Evolutionary conservation across 257 asterid genomes (phyloP).

Genomic region (Haberlea rhodopensis): DNA sequence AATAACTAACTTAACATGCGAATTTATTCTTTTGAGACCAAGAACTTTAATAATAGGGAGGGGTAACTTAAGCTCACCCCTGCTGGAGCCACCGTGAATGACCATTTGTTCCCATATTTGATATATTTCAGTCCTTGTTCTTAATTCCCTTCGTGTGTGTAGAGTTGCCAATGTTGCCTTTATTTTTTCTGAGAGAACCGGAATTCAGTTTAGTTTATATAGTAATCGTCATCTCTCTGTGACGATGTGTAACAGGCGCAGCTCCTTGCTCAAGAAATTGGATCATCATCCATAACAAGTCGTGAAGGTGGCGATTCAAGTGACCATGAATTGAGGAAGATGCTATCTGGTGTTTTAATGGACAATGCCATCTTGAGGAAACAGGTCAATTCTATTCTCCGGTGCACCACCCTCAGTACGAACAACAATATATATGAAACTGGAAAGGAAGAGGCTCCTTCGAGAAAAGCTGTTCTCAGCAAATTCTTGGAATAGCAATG

Average conservation of each 20-base stretch:
- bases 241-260: constrained; percentile 46
- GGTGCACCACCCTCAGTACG: constrained; percentile 32
- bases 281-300: constrained; percentile 22
- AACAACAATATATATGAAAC: constrained; percentile 17
- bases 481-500: constrained; percentile 30
- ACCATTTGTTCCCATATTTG: neutral
- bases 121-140: neutral
- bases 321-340: constrained; percentile 48
- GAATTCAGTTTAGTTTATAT: neutral
- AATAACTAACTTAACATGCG: neutral
- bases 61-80: neutral
- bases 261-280: constrained; percentile 46
- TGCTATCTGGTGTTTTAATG: constrained; percentile 41
- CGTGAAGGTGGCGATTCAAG: constrained; percentile 19
- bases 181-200: neutral
- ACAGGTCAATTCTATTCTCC: constrained; percentile 37
- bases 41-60: neutral
- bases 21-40: neutral
- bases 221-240: neutral
- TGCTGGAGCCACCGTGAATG: neutral
- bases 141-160: neutral
- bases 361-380: constrained; percentile 54
- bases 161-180: neutral
- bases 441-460: constrained; percentile 21
- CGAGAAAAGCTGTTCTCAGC: constrained; percentile 24